Evolutionary conservation across 2,329 filamentous ascomycete species (phyloP).

Genomic region (Exophiala viscosa): DNA sequence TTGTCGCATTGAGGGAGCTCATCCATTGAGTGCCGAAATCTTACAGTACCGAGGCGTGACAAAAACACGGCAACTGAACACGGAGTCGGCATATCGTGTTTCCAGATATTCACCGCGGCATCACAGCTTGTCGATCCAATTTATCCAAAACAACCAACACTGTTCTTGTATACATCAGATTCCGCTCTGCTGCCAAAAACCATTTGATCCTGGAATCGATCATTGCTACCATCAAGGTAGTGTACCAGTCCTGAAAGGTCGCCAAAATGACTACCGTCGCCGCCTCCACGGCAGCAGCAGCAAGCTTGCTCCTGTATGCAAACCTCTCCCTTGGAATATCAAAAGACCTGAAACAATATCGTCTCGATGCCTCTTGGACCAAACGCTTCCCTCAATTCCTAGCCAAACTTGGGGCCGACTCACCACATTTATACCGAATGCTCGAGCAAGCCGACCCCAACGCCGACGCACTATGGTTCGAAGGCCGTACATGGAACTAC

Average conservation of each 20-base stretch:
- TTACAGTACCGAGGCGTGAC: no score
- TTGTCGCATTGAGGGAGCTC: no score
- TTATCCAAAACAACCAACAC: no score
- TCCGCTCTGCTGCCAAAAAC: no score
- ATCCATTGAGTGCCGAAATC: no score
- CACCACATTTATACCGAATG: slow-evolving; percentile 41
- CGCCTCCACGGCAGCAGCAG: slow-evolving; percentile 35
- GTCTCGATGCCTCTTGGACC: slow-evolving; percentile 33
- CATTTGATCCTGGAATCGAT: no score
- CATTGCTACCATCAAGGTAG: not conserved
- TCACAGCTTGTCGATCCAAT: no score
- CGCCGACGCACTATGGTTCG: slow-evolving; percentile 48
- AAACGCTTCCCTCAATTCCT: slow-evolving; percentile 38
- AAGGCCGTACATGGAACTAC: slow-evolving; percentile 48
- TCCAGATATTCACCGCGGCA: no score
- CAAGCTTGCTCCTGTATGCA: slow-evolving; percentile 42
- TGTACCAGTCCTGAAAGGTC: not conserved
- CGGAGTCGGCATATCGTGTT: no score
- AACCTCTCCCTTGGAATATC: slow-evolving; percentile 35
- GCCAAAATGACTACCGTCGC: slow-evolving; percentile 27
- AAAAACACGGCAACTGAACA: no score
- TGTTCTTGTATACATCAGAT: no score
- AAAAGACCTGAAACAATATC: slow-evolving; percentile 38
- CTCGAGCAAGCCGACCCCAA: slow-evolving; percentile 39
- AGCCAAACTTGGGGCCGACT: slow-evolving; percentile 37